These are phyloP conservation scores for Bjerkandera adusta DNA, from an alignment of 1,284 basidiomycete species.

Conservation along the genomic window DNA sequence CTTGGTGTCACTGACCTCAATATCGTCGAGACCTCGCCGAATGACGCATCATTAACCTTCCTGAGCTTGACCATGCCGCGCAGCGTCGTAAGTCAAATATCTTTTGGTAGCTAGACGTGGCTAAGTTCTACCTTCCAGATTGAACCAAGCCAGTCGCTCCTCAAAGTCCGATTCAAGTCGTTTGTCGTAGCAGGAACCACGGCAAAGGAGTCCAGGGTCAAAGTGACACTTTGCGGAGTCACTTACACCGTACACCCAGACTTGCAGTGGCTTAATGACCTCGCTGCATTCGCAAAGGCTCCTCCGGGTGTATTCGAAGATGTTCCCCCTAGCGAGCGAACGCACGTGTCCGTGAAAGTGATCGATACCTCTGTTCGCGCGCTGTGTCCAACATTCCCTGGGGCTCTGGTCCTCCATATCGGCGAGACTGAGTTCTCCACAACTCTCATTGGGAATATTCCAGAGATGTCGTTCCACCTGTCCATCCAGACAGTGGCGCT, in stretches of 20 bases:
- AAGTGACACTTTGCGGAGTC: constrained; percentile 62
- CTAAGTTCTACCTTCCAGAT: constrained; percentile 32
- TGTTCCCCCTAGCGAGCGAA: constrained; percentile 89
- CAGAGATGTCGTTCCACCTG: constrained; percentile 52
- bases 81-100: constrained; percentile 45
- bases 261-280: constrained; percentile 60
- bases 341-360: constrained; percentile 65
- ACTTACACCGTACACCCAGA: constrained; percentile 67
- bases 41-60: constrained; percentile 38
- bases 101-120: neutral
- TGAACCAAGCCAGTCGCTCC: constrained; percentile 44
- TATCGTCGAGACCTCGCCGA: constrained; percentile 43
- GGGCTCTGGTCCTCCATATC: constrained; percentile 67
- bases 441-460: constrained; percentile 63
- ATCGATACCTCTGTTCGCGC: constrained; percentile 68
- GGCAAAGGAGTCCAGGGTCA: constrained; percentile 80
- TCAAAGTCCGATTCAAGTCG: constrained; percentile 72
- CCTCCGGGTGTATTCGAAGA: constrained; percentile 94
- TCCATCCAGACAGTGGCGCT: constrained; percentile 44
- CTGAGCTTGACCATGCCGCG: constrained; percentile 50
- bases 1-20: constrained; percentile 61
- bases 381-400: constrained; percentile 58
- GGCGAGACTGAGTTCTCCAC: constrained; percentile 62
- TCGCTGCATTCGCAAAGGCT: constrained; percentile 72
- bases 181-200: constrained; percentile 60